These are phyloP conservation scores for Sporothrix pseudoabietina DNA, from an alignment of 2,329 filamentous ascomycete genomes.

Conservation along the genomic window DNA sequence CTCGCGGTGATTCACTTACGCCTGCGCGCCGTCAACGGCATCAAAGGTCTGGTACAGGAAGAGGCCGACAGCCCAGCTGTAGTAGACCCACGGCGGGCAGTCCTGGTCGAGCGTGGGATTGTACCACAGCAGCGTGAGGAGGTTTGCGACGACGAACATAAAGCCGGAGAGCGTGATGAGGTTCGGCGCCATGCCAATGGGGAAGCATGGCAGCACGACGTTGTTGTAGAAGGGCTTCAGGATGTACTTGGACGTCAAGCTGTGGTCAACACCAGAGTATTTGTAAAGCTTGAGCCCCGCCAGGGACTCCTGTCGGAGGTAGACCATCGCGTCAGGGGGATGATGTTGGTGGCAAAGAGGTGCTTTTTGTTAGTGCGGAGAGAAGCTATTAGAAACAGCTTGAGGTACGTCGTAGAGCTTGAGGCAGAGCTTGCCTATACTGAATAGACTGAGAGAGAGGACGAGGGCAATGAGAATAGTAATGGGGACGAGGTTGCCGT, in stretches of 20 bases:
- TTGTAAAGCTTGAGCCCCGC: conserved; percentile 91
- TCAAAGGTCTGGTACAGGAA: conserved; percentile 99
- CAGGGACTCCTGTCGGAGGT: conserved; percentile 89
- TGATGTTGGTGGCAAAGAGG: neutral
- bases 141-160: conserved; percentile 83
- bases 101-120: conserved; percentile 91
- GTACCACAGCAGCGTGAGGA: conserved; percentile 93
- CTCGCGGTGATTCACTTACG: conserved; percentile 57
- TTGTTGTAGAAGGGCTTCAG: conserved; percentile 98
- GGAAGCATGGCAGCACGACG: conserved; percentile 91
- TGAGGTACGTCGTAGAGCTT: neutral
- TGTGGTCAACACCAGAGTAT: conserved; percentile 90
- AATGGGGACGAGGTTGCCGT: neutral
- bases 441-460: neutral
- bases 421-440: neutral
- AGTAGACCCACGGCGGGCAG: conserved; percentile 94
- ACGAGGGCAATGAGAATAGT: neutral
- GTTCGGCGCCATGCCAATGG: conserved; percentile 89
- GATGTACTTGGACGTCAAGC: conserved; percentile 85
- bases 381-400: neutral
- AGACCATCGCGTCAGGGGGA: conserved; percentile 66
- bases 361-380: neutral
- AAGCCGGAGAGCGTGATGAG: conserved; percentile 90
- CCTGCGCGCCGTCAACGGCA: conserved; percentile 91
- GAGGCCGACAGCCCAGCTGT: conserved; percentile 82